Conservation (phyloP, 352 stramenopile species). For the Ophiocytium majus region DNA sequence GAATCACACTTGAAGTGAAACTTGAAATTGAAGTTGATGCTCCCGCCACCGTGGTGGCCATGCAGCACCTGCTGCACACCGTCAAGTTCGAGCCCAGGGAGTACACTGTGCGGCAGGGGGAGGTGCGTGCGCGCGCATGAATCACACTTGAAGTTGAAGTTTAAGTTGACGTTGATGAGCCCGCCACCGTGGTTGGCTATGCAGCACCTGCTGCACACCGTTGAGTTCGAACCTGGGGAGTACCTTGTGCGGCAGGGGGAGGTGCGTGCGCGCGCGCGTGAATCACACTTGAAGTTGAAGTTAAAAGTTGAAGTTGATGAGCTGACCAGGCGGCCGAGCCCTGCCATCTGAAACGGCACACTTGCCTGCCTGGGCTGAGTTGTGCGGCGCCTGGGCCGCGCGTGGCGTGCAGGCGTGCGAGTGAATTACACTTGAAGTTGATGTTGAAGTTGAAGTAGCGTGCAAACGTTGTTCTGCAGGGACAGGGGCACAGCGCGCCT, state of each 20-base stretch:
- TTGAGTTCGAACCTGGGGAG: slow-evolving; percentile 12
- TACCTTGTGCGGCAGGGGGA: slow-evolving; percentile 53
- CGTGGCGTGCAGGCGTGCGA: slow-evolving; percentile 9
- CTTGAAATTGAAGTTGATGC: too few relatives aligned
- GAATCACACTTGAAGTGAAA: too few relatives aligned
- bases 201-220: neutral
- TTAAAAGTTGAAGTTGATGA: too few relatives aligned
- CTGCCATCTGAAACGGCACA: neutral
- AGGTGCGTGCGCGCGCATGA: slow-evolving; percentile 14
- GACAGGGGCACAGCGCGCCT: too few relatives aligned
- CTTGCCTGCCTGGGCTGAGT: slow-evolving; percentile 19
- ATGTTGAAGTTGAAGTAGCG: too few relatives aligned
- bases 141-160: too few relatives aligned
- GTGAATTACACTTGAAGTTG: too few relatives aligned
- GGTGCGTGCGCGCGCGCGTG: neutral
- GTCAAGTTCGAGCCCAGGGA: neutral
- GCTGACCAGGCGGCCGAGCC: neutral
- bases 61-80: neutral
- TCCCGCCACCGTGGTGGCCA: neutral
- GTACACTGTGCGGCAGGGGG: slow-evolving; percentile 51
- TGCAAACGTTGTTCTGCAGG: too few relatives aligned
- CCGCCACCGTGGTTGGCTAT: slow-evolving; percentile 1
- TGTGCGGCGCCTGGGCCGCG: slow-evolving; percentile 44
- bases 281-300: too few relatives aligned
- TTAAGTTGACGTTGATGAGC: too few relatives aligned